Evolutionary conservation across 768 basidiomycete genomes (phyloP).

Genomic region (Clitopilus hobsonii): DNA sequence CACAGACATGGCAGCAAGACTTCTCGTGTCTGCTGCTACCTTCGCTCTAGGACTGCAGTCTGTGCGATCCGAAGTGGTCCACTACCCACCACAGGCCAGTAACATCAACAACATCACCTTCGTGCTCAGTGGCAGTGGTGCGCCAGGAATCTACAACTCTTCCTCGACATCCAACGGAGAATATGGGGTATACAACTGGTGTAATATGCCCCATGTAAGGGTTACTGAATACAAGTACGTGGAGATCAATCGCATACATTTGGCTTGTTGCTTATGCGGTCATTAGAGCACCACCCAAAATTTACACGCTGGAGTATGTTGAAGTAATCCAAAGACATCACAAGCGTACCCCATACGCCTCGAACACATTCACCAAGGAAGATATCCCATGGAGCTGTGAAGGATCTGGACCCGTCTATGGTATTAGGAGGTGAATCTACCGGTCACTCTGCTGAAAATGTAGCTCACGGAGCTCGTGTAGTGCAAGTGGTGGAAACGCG

Average conservation of each 20-base stretch:
- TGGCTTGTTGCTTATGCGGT: neutral
- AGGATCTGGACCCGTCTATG: slow-evolving; percentile 33
- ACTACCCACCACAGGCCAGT: slow-evolving; percentile 34
- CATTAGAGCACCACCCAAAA: slow-evolving; percentile 28
- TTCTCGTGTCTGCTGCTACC: neutral
- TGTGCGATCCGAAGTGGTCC: slow-evolving; percentile 16
- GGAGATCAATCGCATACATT: neutral
- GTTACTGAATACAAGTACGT: slow-evolving; percentile 38
- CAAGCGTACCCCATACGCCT: slow-evolving; percentile 46
- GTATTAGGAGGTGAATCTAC: slow-evolving; percentile 20
- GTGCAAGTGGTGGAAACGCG: slow-evolving; percentile 19
- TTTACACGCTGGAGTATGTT: slow-evolving; percentile 38
- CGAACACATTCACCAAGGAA: slow-evolving; percentile 49
- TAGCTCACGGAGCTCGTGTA: slow-evolving; percentile 7
- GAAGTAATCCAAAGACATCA: slow-evolving; percentile 52
- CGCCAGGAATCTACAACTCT: slow-evolving; percentile 43
- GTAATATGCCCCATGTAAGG: slow-evolving; percentile 52
- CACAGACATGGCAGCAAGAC: slow-evolving; percentile 2
- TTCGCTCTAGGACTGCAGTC: slow-evolving; percentile 7
- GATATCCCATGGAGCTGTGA: slow-evolving; percentile 39
- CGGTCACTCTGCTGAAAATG: neutral
- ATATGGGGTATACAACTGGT: slow-evolving; percentile 49
- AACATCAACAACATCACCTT: slow-evolving; percentile 41
- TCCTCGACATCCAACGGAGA: slow-evolving; percentile 30
- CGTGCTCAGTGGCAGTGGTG: slow-evolving; percentile 33